These are phyloP conservation scores for Ormosia semicastrata DNA, from an alignment of 306 rosid species.

Conservation along the genomic window DNA sequence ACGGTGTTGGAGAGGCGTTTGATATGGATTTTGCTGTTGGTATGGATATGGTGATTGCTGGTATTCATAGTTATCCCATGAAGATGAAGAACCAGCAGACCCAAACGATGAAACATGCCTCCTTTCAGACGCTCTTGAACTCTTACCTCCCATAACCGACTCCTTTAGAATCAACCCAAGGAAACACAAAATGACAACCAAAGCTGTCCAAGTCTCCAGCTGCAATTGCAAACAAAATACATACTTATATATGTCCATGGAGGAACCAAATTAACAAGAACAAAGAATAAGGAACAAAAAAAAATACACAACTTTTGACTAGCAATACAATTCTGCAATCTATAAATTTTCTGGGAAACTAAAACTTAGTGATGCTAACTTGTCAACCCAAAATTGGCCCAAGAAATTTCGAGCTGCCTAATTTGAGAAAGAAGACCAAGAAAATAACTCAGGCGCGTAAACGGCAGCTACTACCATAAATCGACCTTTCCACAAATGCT, in stretches of 20 bases:
- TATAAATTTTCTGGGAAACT: neutral
- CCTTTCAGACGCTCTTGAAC: constrained; percentile 44
- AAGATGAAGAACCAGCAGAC: constrained; percentile 38
- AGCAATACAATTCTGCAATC: neutral
- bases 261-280: neutral
- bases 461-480: neutral
- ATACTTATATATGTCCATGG: neutral
- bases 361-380: neutral
- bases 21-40: constrained; percentile 33
- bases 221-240: constrained; percentile 15
- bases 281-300: neutral
- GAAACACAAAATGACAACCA: constrained; percentile 29
- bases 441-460: neutral
- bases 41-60: constrained; percentile 41
- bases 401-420: neutral
- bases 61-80: constrained; percentile 46
- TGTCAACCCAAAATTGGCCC: neutral
- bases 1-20: constrained; percentile 42
- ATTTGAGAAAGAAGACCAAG: constrained; percentile 19
- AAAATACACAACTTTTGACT: neutral
- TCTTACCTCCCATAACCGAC: constrained; percentile 55
- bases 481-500: constrained; percentile 1
- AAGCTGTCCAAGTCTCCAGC: constrained; percentile 36
- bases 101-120: constrained; percentile 40
- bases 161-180: constrained; percentile 32